Evolutionary conservation across 2,329 filamentous ascomycete genomes (phyloP), one percentile per base, ranked within the genome.

Genomic region (Grosmannia clavigera): DNA sequence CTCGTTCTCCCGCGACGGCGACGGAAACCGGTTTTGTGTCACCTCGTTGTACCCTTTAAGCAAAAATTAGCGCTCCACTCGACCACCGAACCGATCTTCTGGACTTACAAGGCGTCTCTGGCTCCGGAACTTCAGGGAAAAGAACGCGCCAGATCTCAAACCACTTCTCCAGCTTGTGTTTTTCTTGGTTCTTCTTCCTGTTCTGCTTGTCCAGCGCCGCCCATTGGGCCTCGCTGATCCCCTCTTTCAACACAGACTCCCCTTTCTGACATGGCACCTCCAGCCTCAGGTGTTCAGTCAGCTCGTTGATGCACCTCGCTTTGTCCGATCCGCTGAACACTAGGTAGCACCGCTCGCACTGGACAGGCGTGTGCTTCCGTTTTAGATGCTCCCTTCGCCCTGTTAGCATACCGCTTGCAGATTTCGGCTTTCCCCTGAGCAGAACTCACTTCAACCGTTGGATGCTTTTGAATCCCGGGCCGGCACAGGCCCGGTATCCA

Each of bases 91-190:
- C 16, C n/a, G 16, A 46, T n/a, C 43, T 4, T 46, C 43, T 46
- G 16, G 7, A 61, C 67, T 63, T 60, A 68, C 67, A 66, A 10
- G 67, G 67, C 25, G 64, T 68, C 5, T 63, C 59, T 12, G 67
- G 67, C 29, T 59, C 54, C 3, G 50, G 25, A 1, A 58, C 60
- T 3, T 61, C 64, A 0, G 66, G 67, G 35, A 69, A 69, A 3
- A 69, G 60, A 10, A 68, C 63, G 3, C 60, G 61, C 67, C 67
- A 69, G 25, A 69, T 69, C 59, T 68, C 67, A 55, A 65, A 68
- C 67, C 67, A 69, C 50, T 67, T 68, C 54, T 68, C 67, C 7
- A 69, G 55, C 57, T 65, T 63, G 61, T 69, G 65, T 33, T 61
- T 62, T 46, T 69, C 67, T 52, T 68, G 67, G 50, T 65, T 68